Base-by-base conservation (phyloP, 1,139 yeast species). In the Saccharomyces hybrid region DNA sequence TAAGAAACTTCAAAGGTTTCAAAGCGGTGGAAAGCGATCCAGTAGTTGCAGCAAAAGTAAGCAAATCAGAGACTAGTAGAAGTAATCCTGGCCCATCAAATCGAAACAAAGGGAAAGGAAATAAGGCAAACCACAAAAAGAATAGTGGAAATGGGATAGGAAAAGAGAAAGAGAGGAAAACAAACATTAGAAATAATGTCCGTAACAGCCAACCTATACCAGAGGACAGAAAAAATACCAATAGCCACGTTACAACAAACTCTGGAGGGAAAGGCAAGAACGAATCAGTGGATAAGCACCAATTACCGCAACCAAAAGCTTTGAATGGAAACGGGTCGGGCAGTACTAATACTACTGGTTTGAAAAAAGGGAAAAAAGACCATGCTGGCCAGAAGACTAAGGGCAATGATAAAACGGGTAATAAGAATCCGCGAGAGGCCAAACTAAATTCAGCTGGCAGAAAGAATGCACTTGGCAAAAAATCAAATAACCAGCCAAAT, bases 1-100 rank as follows among this genome's bases (percentile, higher is more conserved):
- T 72, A 48, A 62, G 67, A 52, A 65, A 70, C 14, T 72, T 72
- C 57, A 68, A 66, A 50, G 72, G 69, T 32, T 52, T 61, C 13
- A 66, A 59, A 52, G 69, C 69, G 8, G 54, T 55, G 20, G 38
- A 42, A n/a, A 48, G 49, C n/a, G 20, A 49, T 13, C 23, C 48
- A 26, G 49, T 30, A n/a, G 16, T 26, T 16, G 16, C 47, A 16
- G 16, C 23, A 8, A 48, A 51, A 20, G 20, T 13, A 30, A 51
- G 48, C 28, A 31, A 31, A 31, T n/a, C 13, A 13, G 38, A 13
- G 14, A 11, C 47, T 13, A 13, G n/a, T 14, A 16, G 28, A 8
- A 14, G 9, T 14, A 44, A 44, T 26, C 26, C 9, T 26, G 16
- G 28, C 26, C 13, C 26, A 5, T 25, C 26, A 14, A 44, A 44